phyloP scores from a whole-genome alignment of 208 protist genomes.

The Acanthamoeba royreba region DNA sequence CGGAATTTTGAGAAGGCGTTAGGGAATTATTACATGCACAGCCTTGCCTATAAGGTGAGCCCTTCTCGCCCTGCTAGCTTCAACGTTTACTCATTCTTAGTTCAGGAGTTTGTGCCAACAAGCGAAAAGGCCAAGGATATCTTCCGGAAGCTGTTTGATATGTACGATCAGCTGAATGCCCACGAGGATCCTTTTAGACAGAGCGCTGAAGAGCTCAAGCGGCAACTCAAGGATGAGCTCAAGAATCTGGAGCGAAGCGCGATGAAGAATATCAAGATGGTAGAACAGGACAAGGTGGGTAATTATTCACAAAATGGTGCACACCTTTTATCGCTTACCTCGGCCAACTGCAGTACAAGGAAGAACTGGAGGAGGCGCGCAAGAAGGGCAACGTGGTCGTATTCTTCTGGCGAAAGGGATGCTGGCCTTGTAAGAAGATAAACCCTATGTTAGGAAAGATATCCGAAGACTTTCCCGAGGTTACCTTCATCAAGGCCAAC shows the following conservation, averaged over 20 bases:
- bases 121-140: neutral
- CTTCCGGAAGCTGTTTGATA: neutral
- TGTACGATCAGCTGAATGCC: neutral
- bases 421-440: neutral
- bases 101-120: neutral
- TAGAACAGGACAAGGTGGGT: neutral
- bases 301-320: too few species aligned
- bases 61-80: neutral
- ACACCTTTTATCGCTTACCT: too few species aligned
- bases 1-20: neutral
- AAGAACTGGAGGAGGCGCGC: neutral
- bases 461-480: neutral
- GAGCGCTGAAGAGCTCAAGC: neutral
- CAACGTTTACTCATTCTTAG: neutral
- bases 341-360: neutral
- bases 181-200: neutral
- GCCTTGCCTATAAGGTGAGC: neutral
- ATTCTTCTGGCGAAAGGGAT: conserved; percentile 8
- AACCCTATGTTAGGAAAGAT: neutral
- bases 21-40: neutral
- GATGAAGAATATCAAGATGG: neutral
- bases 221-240: neutral
- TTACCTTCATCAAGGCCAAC: neutral
- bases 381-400: neutral
- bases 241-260: neutral